phyloP scores from a whole-genome alignment of 1,284 basidiomycete species.

The Takashimella tepidaria region DNA sequence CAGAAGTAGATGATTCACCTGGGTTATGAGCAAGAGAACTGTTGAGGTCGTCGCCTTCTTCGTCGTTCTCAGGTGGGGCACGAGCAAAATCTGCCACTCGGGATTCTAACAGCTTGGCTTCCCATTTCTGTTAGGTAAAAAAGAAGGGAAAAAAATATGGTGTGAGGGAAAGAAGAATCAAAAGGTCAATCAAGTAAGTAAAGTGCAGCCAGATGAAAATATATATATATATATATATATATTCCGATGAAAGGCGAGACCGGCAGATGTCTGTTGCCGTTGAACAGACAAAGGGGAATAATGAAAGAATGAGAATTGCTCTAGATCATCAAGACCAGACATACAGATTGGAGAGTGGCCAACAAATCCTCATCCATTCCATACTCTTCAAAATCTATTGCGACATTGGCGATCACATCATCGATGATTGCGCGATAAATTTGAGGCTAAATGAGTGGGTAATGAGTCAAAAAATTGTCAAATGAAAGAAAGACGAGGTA shows the following conservation, averaged over 20 bases:
- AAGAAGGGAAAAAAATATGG: conserved; percentile 6
- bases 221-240: too few relatives aligned
- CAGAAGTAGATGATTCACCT: not conserved
- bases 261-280: too few relatives aligned
- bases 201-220: too few relatives aligned
- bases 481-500: too few relatives aligned
- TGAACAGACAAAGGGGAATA: too few relatives aligned
- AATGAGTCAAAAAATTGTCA: too few relatives aligned
- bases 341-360: conserved; percentile 77
- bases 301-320: not conserved
- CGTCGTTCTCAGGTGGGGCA: conserved; percentile 25
- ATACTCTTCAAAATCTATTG: conserved; percentile 94
- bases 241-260: too few relatives aligned
- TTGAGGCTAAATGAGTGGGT: conserved; percentile 57
- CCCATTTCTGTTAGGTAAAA: conserved; percentile 70
- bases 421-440: conserved; percentile 94
- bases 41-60: conserved; percentile 9
- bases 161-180: conserved; percentile 6
- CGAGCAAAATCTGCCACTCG: conserved; percentile 80
- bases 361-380: conserved; percentile 90
- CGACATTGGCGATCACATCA: conserved; percentile 84
- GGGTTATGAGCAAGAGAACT: not conserved
- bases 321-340: conserved; percentile 34
- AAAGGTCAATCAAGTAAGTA: too few relatives aligned
- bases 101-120: conserved; percentile 82